Evolutionary conservation across 2,329 filamentous ascomycete species (phyloP).

Genomic region (Penicillium aurantiogriseum): DNA sequence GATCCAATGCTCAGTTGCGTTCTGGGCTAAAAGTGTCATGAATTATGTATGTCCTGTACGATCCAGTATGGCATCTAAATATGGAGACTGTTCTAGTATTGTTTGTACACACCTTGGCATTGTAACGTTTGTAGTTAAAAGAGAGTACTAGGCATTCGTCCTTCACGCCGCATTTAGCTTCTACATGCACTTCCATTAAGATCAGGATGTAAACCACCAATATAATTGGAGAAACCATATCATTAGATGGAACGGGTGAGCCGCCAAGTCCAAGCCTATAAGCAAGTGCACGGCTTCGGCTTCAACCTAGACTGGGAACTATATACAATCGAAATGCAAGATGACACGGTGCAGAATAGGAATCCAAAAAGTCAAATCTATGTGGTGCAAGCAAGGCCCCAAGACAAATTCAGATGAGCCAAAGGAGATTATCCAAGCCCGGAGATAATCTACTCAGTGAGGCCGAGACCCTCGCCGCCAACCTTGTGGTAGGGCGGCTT

Average conservation of each 20-base stretch:
- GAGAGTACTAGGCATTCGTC: not conserved
- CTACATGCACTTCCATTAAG: not conserved
- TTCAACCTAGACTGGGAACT: constrained; percentile 17
- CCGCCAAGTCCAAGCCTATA: constrained; percentile 7
- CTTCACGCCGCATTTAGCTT: not conserved
- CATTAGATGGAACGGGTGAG: constrained; percentile 21
- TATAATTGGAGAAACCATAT: constrained; percentile 11
- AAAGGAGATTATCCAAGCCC: not conserved
- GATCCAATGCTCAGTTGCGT: constrained; percentile 20
- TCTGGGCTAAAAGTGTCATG: constrained; percentile 27
- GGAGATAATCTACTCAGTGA: constrained; percentile 19
- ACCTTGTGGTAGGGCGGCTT: constrained; percentile 44
- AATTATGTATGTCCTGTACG: constrained; percentile 27
- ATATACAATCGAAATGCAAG: constrained; percentile 26
- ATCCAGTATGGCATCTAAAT: constrained; percentile 8
- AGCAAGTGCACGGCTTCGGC: constrained; percentile 7
- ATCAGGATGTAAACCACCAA: not conserved
- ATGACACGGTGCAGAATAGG: constrained; percentile 14
- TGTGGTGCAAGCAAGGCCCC: constrained; percentile 9
- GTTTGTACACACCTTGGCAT: not conserved
- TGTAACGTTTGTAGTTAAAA: not conserved
- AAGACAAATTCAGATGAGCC: not conserved
- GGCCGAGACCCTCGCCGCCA: constrained; percentile 42
- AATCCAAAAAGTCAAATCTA: constrained; percentile 21
- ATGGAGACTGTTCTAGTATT: not conserved